phyloP scores from a whole-genome alignment of 2,329 filamentous ascomycete genomes.

The Cadophora gregata region DNA sequence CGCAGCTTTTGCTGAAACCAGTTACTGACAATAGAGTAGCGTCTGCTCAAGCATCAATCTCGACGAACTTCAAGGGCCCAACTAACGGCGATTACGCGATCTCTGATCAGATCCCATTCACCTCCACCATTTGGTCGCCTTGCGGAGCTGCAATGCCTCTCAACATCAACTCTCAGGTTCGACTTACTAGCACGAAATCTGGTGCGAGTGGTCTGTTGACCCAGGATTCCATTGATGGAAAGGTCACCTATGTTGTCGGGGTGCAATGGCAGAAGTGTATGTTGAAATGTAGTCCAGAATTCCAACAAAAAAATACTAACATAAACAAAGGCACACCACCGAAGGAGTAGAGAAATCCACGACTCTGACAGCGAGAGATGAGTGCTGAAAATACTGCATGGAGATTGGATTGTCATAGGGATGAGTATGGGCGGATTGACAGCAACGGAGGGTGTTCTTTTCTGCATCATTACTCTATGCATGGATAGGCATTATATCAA shows the following conservation, averaged over 20 bases:
- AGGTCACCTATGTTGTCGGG: constrained; percentile 50
- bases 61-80: constrained; percentile 51
- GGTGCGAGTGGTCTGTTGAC: constrained; percentile 50
- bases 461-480: background rate
- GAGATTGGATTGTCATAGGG: background rate
- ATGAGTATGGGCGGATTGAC: background rate
- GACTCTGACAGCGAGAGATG: background rate
- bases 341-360: background rate
- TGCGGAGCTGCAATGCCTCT: constrained; percentile 56
- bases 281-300: background rate
- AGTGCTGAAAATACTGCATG: constrained; percentile 18
- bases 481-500: constrained; percentile 31
- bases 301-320: background rate
- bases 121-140: constrained; percentile 57
- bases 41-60: constrained; percentile 46
- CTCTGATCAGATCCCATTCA: constrained; percentile 52
- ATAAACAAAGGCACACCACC: constrained; percentile 10
- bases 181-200: constrained; percentile 45
- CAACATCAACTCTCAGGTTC: constrained; percentile 60
- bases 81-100: constrained; percentile 48
- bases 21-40: constrained; percentile 33
- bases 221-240: constrained; percentile 56
- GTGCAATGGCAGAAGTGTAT: constrained; percentile 48
- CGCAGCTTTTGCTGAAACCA: background rate
- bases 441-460: background rate